Percentiles rank a stretch among this genome's conserved stretches.
Conservation (phyloP, 2,329 filamentous ascomycete species). For the Exophiala dermatitidis region DNA sequence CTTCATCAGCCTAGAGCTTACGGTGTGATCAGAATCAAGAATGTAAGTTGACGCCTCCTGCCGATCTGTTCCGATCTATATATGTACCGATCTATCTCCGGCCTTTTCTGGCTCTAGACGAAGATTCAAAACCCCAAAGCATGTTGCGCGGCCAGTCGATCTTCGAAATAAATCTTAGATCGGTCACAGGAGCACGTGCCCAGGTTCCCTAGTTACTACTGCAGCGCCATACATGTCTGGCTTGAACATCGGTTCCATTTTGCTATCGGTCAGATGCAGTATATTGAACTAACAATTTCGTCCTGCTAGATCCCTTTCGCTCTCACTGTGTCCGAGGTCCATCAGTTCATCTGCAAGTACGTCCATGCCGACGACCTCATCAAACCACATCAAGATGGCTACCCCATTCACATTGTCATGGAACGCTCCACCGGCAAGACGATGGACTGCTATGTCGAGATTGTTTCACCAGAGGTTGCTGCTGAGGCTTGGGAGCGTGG, state of each 20-base stretch:
- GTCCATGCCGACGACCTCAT: conserved; percentile 31
- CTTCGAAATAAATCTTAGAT: neutral
- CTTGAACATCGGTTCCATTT: no score
- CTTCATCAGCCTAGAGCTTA: conserved; percentile 19
- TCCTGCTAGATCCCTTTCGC: conserved; percentile 42
- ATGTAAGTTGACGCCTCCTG: conserved; percentile 26
- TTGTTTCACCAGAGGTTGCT: conserved; percentile 36
- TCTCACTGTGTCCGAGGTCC: conserved; percentile 44
- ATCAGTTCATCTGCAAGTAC: conserved; percentile 41
- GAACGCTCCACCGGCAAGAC: conserved; percentile 52
- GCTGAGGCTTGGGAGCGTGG: conserved; percentile 34
- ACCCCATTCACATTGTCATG: conserved; percentile 51
- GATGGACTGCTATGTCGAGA: conserved; percentile 48
- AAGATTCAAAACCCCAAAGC: neutral
- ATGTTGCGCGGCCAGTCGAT: neutral
- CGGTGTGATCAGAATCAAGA: conserved; percentile 33
- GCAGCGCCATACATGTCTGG: neutral
- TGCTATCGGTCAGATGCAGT: neutral
- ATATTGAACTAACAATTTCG: conserved; percentile 1
- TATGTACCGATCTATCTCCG: neutral
- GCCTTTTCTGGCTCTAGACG: no score
- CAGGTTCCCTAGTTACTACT: neutral
- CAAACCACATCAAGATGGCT: conserved; percentile 30
- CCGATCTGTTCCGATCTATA: neutral
- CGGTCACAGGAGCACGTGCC: neutral